These are phyloP conservation scores for Omphalea diandra DNA, from an alignment of 441 rosid species.

Conservation along the genomic window DNA sequence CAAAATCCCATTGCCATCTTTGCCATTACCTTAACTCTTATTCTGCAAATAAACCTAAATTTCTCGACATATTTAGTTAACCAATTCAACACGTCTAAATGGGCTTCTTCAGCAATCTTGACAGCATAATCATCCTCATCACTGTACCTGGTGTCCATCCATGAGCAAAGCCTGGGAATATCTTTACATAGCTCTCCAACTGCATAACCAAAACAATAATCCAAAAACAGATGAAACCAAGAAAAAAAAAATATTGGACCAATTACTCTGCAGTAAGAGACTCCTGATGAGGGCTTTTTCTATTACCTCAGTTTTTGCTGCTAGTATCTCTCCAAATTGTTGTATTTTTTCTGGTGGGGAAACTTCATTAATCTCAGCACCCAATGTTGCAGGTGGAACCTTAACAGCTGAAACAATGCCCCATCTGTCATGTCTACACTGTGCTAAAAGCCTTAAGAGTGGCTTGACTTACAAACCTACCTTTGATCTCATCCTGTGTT, in stretches of 20 bases:
- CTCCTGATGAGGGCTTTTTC: neutral
- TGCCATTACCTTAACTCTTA: neutral
- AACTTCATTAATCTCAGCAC: constrained; percentile 58
- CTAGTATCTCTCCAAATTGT: constrained; percentile 50
- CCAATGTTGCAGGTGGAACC: constrained; percentile 58
- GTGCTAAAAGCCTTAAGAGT: neutral
- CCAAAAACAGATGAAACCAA: neutral
- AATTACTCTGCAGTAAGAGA: neutral
- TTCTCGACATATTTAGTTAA: constrained; percentile 30
- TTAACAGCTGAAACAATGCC: constrained; percentile 41
- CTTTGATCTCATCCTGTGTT: constrained; percentile 60
- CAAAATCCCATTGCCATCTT: neutral
- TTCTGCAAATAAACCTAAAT: too few relatives aligned
- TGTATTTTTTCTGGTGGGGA: constrained; percentile 57
- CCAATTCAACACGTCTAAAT: constrained; percentile 38
- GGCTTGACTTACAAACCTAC: constrained; percentile 30
- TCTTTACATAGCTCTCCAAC: constrained; percentile 49
- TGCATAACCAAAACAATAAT: constrained; percentile 1
- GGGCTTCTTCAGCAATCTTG: constrained; percentile 43
- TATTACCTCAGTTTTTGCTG: constrained; percentile 48
- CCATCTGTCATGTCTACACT: neutral
- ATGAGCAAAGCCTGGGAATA: constrained; percentile 45
- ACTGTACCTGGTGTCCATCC: constrained; percentile 44
- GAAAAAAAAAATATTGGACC: neutral
- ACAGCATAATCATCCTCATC: constrained; percentile 29